phyloP scores from a whole-genome alignment of 2,329 filamentous ascomycete genomes.

The Trichoderma gracile region DNA sequence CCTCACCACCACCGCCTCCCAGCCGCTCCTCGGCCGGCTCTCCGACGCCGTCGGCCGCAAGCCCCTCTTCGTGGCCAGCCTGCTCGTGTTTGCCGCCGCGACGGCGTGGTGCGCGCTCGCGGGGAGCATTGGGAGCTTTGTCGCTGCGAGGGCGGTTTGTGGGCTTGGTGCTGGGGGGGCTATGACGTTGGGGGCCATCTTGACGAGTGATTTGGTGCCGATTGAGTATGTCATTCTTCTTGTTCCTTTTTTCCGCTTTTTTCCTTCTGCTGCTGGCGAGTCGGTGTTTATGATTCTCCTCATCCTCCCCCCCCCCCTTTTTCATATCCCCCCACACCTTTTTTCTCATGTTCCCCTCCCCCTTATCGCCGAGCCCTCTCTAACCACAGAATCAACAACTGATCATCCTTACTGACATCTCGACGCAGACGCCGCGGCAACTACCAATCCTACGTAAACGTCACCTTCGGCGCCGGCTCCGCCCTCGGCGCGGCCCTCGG shows the following conservation, averaged over 20 bases:
- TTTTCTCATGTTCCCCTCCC: neutral
- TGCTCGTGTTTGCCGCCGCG: conserved; percentile 63
- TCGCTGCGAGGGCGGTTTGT: conserved; percentile 68
- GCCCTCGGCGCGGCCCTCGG: conserved; percentile 68
- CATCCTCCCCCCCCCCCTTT: neutral
- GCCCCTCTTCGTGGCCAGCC: conserved; percentile 62
- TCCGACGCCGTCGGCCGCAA: conserved; percentile 74
- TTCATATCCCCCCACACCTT: neutral
- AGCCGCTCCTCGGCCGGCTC: conserved; percentile 71
- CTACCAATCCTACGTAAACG: conserved; percentile 71
- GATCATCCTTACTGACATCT: neutral
- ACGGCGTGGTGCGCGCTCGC: conserved; percentile 72
- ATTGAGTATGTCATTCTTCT: conserved; percentile 57
- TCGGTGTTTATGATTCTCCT: conserved; percentile 22
- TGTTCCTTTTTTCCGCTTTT: neutral
- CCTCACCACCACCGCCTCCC: conserved; percentile 73
- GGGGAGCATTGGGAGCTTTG: conserved; percentile 66
- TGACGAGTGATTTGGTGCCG: conserved; percentile 72
- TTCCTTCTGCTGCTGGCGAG: neutral
- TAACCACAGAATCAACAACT: too few relatives aligned
- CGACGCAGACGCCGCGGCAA: conserved; percentile 56
- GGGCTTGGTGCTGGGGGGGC: conserved; percentile 73
- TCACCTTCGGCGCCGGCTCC: conserved; percentile 60
- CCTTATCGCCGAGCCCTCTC: too few relatives aligned
- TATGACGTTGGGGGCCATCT: conserved; percentile 68